Evolutionary conservation across 805 yeast species (phyloP).

Genomic region (Ogataea nakhonphanomensis): DNA sequence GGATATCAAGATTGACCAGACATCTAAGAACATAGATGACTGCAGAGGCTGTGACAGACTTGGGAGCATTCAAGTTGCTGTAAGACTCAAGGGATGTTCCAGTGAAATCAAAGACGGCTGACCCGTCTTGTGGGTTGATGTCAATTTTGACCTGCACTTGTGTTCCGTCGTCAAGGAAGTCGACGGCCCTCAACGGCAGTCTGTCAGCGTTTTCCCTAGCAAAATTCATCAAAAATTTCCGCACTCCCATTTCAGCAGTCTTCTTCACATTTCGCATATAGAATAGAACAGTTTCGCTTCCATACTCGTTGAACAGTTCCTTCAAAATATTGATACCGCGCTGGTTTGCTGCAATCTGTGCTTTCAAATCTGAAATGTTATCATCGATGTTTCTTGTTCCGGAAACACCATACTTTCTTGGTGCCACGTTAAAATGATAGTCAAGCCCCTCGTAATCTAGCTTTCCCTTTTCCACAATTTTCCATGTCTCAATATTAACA

Average conservation of each 20-base stretch:
- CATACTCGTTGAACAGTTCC: slow-evolving; percentile 43
- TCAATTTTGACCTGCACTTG: slow-evolving; percentile 41
- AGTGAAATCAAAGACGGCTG: slow-evolving; percentile 49
- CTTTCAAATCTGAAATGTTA: slow-evolving; percentile 48
- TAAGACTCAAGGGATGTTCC: slow-evolving; percentile 51
- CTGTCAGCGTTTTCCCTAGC: slow-evolving; percentile 40
- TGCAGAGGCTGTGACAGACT: slow-evolving; percentile 50
- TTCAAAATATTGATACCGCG: slow-evolving; percentile 46
- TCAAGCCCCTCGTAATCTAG: slow-evolving; percentile 53
- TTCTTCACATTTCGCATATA: slow-evolving; percentile 46
- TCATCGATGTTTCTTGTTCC: slow-evolving; percentile 54
- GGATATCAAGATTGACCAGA: slow-evolving; percentile 50
- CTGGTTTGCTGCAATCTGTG: slow-evolving; percentile 51
- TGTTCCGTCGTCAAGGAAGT: slow-evolving; percentile 56
- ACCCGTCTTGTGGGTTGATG: slow-evolving; percentile 39
- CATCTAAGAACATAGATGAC: slow-evolving; percentile 49
- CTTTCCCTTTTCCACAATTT: slow-evolving; percentile 44
- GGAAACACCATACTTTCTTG: slow-evolving; percentile 48
- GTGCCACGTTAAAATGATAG: slow-evolving; percentile 44
- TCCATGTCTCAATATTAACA: slow-evolving; percentile 50
- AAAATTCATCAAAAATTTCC: slow-evolving; percentile 31
- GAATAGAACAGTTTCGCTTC: slow-evolving; percentile 39
- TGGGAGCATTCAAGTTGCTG: slow-evolving; percentile 53
- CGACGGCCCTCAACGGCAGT: slow-evolving; percentile 41
- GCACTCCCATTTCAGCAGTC: slow-evolving; percentile 46